Percentiles rank a stretch among this genome's conserved stretches.
Evolutionary conservation across 345 rosid genomes (phyloP).

Genomic region (Barbarea vulgaris): DNA sequence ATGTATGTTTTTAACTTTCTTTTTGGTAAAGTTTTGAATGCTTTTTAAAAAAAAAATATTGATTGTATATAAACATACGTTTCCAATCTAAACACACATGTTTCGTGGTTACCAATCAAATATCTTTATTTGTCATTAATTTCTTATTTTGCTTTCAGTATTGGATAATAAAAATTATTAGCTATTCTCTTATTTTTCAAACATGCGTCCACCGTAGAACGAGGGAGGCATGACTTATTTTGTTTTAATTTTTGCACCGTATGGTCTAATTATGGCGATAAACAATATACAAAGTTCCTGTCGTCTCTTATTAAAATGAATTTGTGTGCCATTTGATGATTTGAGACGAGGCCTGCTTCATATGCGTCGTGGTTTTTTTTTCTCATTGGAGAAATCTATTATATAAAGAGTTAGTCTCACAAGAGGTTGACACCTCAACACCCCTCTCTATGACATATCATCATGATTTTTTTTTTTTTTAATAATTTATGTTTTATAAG

Average conservation of each 20-base stretch:
- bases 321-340: not conserved
- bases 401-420: no score
- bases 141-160: not conserved
- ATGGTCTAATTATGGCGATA: conserved; percentile 7
- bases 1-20: not conserved
- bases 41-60: not conserved
- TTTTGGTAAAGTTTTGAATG: no score
- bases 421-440: no score
- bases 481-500: no score
- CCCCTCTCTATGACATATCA: no score
- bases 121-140: not conserved
- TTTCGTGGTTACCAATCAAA: conserved; percentile 12
- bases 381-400: not conserved
- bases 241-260: conserved; percentile 16
- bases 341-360: conserved; percentile 25
- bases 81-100: conserved; percentile 13
- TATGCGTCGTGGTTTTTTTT: not conserved
- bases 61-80: conserved; percentile 1
- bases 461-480: no score
- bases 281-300: not conserved
- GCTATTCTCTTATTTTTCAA: not conserved
- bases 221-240: conserved; percentile 36
- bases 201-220: conserved; percentile 36
- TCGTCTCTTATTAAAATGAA: conserved; percentile 6
- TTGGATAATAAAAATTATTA: not conserved